Conservation (phyloP, 2,329 filamentous ascomycete species). For the Epicoccum nigrum region DNA sequence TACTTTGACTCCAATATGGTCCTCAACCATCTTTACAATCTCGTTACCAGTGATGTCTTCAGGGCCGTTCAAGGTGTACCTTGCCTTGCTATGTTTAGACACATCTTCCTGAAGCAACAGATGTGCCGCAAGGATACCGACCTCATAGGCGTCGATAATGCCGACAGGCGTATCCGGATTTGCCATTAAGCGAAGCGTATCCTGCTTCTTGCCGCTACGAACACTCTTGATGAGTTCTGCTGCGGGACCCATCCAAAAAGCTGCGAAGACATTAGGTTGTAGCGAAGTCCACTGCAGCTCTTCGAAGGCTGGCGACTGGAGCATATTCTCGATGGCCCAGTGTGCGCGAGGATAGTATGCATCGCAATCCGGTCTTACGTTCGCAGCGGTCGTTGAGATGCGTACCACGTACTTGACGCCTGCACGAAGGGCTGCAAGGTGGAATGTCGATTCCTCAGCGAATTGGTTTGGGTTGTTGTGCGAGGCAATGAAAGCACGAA, state of each 20-base stretch:
- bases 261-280: slow-evolving; percentile 22
- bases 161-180: slow-evolving; percentile 8
- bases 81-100: slow-evolving; percentile 18
- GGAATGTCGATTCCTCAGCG: slow-evolving; percentile 27
- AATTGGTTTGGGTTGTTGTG: slow-evolving; percentile 28
- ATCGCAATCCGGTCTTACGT: slow-evolving; percentile 15
- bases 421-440: slow-evolving; percentile 15
- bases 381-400: slow-evolving; percentile 23
- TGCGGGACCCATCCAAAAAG: slow-evolving; percentile 2
- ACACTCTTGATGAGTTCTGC: slow-evolving; percentile 13
- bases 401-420: slow-evolving; percentile 26
- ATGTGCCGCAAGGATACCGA: slow-evolving; percentile 21
- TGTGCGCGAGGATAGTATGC: slow-evolving; percentile 25
- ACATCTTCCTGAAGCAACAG: slow-evolving; percentile 19
- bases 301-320: slow-evolving; percentile 12
- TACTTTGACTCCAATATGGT: slow-evolving; percentile 18
- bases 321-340: slow-evolving; percentile 26
- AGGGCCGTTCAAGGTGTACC: slow-evolving; percentile 24
- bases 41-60: slow-evolving; percentile 20
- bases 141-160: slow-evolving; percentile 23
- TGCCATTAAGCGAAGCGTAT: slow-evolving; percentile 5
- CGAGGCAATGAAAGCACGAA: slow-evolving; percentile 23
- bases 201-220: slow-evolving; percentile 13
- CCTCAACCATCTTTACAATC: slow-evolving; percentile 22
- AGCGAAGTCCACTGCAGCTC: slow-evolving; percentile 22